Conservation (phyloP, 495 filamentous ascomycete species). For the Bryoglossum gracile region DNA sequence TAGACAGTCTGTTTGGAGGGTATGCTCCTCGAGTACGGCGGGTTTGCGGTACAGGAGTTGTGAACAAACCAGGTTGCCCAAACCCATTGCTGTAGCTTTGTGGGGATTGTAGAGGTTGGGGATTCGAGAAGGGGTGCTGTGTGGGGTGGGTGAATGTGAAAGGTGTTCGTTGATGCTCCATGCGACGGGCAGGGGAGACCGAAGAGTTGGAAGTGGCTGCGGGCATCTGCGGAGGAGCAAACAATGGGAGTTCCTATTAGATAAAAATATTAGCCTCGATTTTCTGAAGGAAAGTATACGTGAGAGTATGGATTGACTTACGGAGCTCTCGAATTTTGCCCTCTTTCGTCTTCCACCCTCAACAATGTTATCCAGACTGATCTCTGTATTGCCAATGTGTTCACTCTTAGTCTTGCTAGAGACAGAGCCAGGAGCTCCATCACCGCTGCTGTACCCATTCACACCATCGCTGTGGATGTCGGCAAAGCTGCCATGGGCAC, state of each 20-base stretch:
- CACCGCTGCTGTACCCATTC: conserved; percentile 73
- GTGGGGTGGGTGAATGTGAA: conserved; percentile 64
- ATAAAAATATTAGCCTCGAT: conserved; percentile 9
- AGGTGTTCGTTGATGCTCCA: conserved; percentile 44
- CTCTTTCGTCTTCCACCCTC: conserved; percentile 92
- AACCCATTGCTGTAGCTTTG: conserved; percentile 59
- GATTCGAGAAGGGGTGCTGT: conserved; percentile 67
- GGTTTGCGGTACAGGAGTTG: conserved; percentile 51
- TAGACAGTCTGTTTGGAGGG: conserved; percentile 31
- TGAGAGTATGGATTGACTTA: conserved; percentile 42
- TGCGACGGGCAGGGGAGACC: conserved; percentile 79
- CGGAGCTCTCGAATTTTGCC: conserved; percentile 95
- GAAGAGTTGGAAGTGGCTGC: conserved; percentile 83
- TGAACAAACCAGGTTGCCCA: conserved; percentile 37
- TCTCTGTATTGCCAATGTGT: conserved; percentile 85
- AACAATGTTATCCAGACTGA: conserved; percentile 95
- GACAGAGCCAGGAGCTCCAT: conserved; percentile 64
- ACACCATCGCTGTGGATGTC: conserved; percentile 55
- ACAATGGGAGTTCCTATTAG: conserved; percentile 82
- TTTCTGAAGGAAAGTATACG: background rate
- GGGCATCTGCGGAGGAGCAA: conserved; percentile 88
- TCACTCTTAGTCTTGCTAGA: conserved; percentile 70
- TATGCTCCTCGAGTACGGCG: conserved; percentile 60
- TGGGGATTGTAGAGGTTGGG: conserved; percentile 68
- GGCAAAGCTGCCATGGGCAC: conserved; percentile 53